A percentile compares a stretch with the other conserved stretches of the same genome.
Evolutionary conservation across 768 basidiomycete species (phyloP).

Genomic region (Strobilomyces confusus): DNA sequence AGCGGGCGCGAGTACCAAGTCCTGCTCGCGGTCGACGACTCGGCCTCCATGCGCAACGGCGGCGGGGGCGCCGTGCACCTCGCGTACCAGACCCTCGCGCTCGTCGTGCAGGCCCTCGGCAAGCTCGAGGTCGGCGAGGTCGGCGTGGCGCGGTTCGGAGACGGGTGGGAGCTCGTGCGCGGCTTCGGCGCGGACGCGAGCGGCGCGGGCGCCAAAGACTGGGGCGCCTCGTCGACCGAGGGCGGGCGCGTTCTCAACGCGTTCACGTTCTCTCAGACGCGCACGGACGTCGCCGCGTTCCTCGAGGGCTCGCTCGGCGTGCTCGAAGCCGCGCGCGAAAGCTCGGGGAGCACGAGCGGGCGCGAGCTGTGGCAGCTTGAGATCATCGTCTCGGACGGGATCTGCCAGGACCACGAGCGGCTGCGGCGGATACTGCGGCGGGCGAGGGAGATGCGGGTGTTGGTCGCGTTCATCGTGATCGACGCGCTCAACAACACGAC

Average conservation of each 20-base stretch:
- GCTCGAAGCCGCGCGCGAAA: conserved; percentile 74
- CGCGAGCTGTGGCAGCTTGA: conserved; percentile 95
- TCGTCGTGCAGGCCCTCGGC: conserved; percentile 86
- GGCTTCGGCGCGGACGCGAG: conserved; percentile 82
- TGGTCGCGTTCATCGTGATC: conserved; percentile 95
- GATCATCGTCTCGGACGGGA: conserved; percentile 98
- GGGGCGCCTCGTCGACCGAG: conserved; percentile 26
- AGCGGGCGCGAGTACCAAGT: conserved; percentile 95
- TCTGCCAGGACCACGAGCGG: conserved; percentile 92
- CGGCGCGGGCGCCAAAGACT: conserved; percentile 66
- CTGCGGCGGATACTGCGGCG: conserved; percentile 75
- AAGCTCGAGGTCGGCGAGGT: conserved; percentile 96
- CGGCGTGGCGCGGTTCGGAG: conserved; percentile 86
- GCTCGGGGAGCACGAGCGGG: conserved; percentile 51
- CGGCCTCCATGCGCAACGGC: conserved; percentile 73
- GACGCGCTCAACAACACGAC: conserved; percentile 72
- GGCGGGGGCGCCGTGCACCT: conserved; percentile 57
- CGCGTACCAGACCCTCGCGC: conserved; percentile 88
- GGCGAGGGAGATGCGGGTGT: conserved; percentile 85
- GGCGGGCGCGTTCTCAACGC: conserved; percentile 58
- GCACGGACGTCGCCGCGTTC: conserved; percentile 81
- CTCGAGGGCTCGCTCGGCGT: conserved; percentile 74
- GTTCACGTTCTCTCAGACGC: conserved; percentile 86
- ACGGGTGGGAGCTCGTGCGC: conserved; percentile 83
- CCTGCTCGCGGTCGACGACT: conserved; percentile 92